Evolutionary conservation across 495 filamentous ascomycete genomes (phyloP).

Genomic region (Penicillium paxilli): DNA sequence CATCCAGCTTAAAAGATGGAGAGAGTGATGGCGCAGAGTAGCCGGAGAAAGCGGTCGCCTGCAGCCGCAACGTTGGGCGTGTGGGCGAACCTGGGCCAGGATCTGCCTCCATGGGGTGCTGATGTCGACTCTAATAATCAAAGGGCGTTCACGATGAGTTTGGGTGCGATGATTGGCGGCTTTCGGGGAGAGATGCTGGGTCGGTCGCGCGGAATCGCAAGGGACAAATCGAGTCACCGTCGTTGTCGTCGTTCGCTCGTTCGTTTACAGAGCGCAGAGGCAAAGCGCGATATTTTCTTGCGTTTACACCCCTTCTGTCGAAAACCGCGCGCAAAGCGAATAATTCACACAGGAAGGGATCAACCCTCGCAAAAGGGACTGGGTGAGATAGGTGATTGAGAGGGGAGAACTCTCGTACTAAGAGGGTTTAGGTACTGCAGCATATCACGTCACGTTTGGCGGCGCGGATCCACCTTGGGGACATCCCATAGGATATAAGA

Average conservation of each 20-base stretch:
- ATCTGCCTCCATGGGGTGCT: slow-evolving; percentile 37
- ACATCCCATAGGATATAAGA: no score
- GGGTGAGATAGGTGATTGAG: neutral
- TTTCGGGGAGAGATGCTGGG: neutral
- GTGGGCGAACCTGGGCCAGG: slow-evolving; percentile 16
- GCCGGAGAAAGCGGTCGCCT: slow-evolving; percentile 23
- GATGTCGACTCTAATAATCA: neutral
- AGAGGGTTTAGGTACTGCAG: no score
- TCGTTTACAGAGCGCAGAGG: no score
- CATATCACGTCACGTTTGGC: neutral
- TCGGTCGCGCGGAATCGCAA: neutral
- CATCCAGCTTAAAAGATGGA: slow-evolving; percentile 56
- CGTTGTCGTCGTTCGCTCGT: no score
- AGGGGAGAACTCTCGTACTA: neutral
- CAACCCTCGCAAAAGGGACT: slow-evolving; percentile 8
- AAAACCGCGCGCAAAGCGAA: no score
- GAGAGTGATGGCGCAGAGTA: slow-evolving; percentile 37
- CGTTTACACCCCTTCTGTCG: no score
- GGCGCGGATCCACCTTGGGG: neutral
- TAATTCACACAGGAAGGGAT: slow-evolving; percentile 7
- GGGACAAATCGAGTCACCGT: no score
- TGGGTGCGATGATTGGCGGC: neutral
- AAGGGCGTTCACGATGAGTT: neutral
- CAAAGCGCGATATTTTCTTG: no score
- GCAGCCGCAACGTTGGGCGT: slow-evolving; percentile 26